These are phyloP conservation scores for Candida gigantensis DNA, from an alignment of 1,139 yeast genomes.

Conservation along the genomic window DNA sequence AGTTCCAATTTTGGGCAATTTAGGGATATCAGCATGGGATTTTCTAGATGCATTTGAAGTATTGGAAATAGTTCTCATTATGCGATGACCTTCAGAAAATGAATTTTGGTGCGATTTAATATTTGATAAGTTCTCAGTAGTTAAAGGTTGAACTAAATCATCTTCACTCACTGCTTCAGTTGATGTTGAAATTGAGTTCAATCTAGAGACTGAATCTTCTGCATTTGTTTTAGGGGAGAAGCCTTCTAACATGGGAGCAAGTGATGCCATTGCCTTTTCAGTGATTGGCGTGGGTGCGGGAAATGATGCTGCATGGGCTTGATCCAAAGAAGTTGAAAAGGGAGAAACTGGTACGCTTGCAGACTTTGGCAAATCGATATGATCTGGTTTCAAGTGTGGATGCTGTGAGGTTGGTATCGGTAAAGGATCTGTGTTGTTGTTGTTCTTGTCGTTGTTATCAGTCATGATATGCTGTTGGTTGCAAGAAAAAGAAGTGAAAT, in stretches of 20 bases:
- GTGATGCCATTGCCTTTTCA: conserved; percentile 68
- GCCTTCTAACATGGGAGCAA: conserved; percentile 74
- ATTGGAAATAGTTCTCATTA: conserved; percentile 42
- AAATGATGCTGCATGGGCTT: not conserved
- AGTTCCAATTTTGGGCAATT: conserved; percentile 78
- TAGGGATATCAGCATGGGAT: conserved; percentile 46
- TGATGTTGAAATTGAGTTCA: conserved; percentile 25
- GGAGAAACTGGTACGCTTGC: conserved; percentile 37
- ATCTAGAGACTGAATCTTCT: conserved; percentile 40
- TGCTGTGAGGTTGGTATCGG: conserved; percentile 11
- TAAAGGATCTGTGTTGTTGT: conserved; percentile 10
- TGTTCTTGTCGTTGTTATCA: no score
- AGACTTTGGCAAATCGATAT: conserved; percentile 7
- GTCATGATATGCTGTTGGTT: no score
- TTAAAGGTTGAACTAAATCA: conserved; percentile 11
- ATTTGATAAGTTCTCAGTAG: conserved; percentile 10
- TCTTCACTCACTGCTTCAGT: conserved; percentile 8
- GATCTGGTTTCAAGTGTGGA: not conserved
- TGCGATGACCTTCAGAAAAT: conserved; percentile 14
- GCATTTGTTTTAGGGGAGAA: conserved; percentile 73
- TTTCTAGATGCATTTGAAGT: conserved; percentile 37
- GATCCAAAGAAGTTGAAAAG: conserved; percentile 22
- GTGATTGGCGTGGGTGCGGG: conserved; percentile 33
- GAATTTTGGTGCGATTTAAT: conserved; percentile 10
- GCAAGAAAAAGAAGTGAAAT: no score